A percentile compares a stretch with the other conserved stretches of the same genome.
phyloP scores from a whole-genome alignment of 1,139 yeast species.

The Suhomyces wounanorum region DNA sequence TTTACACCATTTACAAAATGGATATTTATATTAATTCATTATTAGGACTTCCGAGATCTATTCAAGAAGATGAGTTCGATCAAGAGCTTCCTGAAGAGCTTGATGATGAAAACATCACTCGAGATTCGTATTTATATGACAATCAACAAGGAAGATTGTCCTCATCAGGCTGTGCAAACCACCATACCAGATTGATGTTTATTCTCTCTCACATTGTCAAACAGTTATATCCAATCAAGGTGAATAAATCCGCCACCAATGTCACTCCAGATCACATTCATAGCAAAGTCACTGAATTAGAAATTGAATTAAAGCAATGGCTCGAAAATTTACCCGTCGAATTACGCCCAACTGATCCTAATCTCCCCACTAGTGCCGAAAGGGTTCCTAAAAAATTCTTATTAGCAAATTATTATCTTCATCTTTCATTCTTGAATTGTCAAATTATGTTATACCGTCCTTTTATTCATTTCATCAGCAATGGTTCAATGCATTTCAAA shows the following conservation, averaged over 20 bases:
- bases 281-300: constrained; percentile 70
- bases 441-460: constrained; percentile 88
- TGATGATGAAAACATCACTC: constrained; percentile 85
- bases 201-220: constrained; percentile 46
- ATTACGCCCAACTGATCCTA: constrained; percentile 70
- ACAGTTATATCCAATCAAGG: constrained; percentile 47
- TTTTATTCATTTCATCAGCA: constrained; percentile 77
- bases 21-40: constrained; percentile 89
- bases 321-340: constrained; percentile 70
- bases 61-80: constrained; percentile 79
- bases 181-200: constrained; percentile 72
- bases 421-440: constrained; percentile 78
- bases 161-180: constrained; percentile 81
- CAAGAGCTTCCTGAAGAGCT: constrained; percentile 84
- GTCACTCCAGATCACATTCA: constrained; percentile 48
- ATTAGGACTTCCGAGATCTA: constrained; percentile 81
- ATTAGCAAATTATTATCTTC: constrained; percentile 76
- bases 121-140: constrained; percentile 48
- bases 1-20: constrained; percentile 89
- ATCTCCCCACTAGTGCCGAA: constrained; percentile 22
- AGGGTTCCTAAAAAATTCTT: constrained; percentile 63
- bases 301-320: constrained; percentile 75
- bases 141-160: constrained; percentile 53
- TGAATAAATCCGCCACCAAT: constrained; percentile 21
- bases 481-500: constrained; percentile 46